Conservation (phyloP, 2,329 filamentous ascomycete species). For the Tolypocladium inflatum region DNA sequence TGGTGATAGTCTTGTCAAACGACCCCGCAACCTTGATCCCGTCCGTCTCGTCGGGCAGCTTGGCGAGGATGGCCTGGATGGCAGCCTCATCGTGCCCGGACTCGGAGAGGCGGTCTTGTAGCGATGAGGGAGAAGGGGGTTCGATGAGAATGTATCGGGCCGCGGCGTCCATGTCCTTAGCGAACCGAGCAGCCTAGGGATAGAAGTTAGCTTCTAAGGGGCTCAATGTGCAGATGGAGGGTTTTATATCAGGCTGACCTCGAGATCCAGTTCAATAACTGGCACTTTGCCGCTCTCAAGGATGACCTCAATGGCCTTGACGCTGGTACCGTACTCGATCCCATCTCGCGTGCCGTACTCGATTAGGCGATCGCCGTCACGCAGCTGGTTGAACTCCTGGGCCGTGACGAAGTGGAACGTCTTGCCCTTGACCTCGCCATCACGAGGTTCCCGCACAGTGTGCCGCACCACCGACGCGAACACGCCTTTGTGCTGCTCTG, state of each 20-base stretch:
- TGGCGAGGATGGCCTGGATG: constrained; percentile 14
- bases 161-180: constrained; percentile 45
- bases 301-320: constrained; percentile 41
- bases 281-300: constrained; percentile 49
- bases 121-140: constrained; percentile 22
- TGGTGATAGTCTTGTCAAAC: constrained; percentile 16
- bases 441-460: constrained; percentile 39
- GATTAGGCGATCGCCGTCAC: constrained; percentile 50
- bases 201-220: background rate
- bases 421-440: constrained; percentile 41
- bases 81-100: constrained; percentile 12
- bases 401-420: constrained; percentile 47
- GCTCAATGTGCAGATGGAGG: background rate
- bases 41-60: constrained; percentile 13
- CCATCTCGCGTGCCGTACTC: constrained; percentile 43
- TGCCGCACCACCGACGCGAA: constrained; percentile 52
- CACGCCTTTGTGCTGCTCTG: constrained; percentile 52
- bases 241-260: constrained; percentile 29
- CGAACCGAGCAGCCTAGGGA: constrained; percentile 42
- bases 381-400: constrained; percentile 45
- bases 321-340: constrained; percentile 46
- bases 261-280: constrained; percentile 40
- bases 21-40: constrained; percentile 13
- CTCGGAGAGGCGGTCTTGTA: constrained; percentile 18
- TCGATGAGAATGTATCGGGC: constrained; percentile 46